Evolutionary conservation across 73 alveolate species (phyloP).

Genomic region (Tetrahymena malaccensis): DNA sequence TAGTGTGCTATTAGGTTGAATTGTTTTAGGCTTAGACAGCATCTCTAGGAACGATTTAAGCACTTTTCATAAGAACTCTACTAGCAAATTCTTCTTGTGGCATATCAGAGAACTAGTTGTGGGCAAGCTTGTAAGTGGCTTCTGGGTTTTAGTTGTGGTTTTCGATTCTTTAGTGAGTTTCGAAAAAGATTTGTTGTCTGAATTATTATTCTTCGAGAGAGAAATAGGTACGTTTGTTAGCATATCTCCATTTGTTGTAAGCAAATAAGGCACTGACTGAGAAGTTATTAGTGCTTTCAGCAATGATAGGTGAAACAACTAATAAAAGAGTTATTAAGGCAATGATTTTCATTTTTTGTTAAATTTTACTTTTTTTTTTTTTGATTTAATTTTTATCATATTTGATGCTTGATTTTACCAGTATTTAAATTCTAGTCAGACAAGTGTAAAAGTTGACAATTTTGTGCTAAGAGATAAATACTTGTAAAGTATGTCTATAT

Average conservation of each 20-base stretch:
- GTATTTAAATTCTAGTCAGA: too few species aligned
- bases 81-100: neutral
- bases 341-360: neutral
- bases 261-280: neutral
- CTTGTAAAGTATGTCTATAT: too few species aligned
- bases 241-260: neutral
- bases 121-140: neutral
- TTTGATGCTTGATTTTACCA: neutral
- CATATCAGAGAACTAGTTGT: neutral
- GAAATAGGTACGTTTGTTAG: neutral
- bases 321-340: neutral
- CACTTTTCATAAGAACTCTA: neutral
- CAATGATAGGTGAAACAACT: neutral
- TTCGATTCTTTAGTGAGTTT: neutral
- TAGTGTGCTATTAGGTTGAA: neutral
- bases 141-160: neutral
- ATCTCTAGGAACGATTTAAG: neutral
- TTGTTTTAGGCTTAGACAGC: neutral
- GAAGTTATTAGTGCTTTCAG: neutral
- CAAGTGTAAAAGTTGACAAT: too few species aligned
- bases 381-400: neutral
- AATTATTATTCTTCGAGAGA: neutral
- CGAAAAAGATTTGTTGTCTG: neutral
- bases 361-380: neutral
- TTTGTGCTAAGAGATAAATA: too few species aligned